Evolutionary conservation across 192 early-diverging fungal genomes (phyloP).

Genomic region (Chytriomyces hyalinus): DNA sequence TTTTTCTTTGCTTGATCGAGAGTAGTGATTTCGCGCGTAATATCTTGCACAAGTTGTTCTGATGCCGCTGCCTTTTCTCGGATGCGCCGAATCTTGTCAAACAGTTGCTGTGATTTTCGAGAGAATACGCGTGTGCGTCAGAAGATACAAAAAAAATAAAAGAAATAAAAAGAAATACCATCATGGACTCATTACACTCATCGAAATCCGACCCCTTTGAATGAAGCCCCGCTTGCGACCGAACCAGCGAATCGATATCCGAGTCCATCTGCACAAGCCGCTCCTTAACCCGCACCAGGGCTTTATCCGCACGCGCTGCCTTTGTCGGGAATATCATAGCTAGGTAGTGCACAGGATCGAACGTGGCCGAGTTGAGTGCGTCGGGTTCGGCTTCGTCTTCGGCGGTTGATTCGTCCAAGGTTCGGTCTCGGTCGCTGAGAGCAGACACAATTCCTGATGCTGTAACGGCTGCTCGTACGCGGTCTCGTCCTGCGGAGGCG

Average conservation of each 20-base stretch:
- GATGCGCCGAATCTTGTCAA: conserved; percentile 81
- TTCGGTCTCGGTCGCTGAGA: background rate
- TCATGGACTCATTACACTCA: conserved; percentile 75
- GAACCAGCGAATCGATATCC: conserved; percentile 74
- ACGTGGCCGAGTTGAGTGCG: conserved; percentile 70
- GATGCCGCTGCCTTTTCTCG: conserved; percentile 82
- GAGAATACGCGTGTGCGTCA: background rate
- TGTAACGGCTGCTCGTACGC: background rate
- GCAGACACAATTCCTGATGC: background rate
- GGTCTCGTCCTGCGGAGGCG: background rate
- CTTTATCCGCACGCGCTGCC: conserved; percentile 54
- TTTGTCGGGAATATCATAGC: conserved; percentile 59
- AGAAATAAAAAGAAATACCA: conserved; percentile 57
- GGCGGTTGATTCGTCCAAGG: background rate
- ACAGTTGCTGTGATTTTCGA: conserved; percentile 65
- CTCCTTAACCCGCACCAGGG: conserved; percentile 62
- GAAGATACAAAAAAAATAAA: conserved; percentile 7
- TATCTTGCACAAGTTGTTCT: conserved; percentile 89
- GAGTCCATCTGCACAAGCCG: conserved; percentile 66
- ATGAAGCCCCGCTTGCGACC: conserved; percentile 68
- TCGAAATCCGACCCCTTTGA: conserved; percentile 65
- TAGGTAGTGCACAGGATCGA: conserved; percentile 78
- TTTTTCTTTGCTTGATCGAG: conserved; percentile 95
- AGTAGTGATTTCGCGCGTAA: conserved; percentile 93
- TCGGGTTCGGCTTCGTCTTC: conserved; percentile 45